Conservation (phyloP, 2,329 filamentous ascomycete genomes). For the Exophiala sp. region DNA sequence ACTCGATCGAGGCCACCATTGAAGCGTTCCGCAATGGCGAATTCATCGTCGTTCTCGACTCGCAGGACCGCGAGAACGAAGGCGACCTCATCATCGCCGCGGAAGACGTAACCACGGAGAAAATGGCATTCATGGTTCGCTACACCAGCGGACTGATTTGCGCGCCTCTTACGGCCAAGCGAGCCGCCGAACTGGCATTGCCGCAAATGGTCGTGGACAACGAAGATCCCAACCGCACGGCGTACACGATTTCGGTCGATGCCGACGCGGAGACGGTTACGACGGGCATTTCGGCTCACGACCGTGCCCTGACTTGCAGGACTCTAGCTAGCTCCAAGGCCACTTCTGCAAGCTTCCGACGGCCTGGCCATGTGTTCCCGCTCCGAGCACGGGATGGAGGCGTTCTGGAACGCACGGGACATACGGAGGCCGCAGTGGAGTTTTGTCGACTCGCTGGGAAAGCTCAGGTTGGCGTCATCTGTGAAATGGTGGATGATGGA, state of each 20-base stretch:
- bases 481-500: slow-evolving; percentile 85
- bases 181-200: slow-evolving; percentile 65
- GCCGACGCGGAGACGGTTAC: slow-evolving; percentile 64
- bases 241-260: slow-evolving; percentile 89
- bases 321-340: slow-evolving; percentile 63
- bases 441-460: slow-evolving; percentile 82
- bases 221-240: slow-evolving; percentile 77
- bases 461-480: slow-evolving; percentile 70
- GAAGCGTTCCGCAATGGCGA: slow-evolving; percentile 53
- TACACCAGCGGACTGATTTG: slow-evolving; percentile 86
- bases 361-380: slow-evolving; percentile 87
- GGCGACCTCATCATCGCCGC: slow-evolving; percentile 96
- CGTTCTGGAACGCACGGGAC: slow-evolving; percentile 70
- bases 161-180: slow-evolving; percentile 67
- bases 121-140: slow-evolving; percentile 95
- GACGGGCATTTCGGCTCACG: slow-evolving; percentile 85
- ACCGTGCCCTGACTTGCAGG: slow-evolving; percentile 75
- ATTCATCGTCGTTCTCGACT: slow-evolving; percentile 94
- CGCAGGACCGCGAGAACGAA: slow-evolving; percentile 89
- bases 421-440: slow-evolving; percentile 91
- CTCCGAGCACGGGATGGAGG: slow-evolving; percentile 73
- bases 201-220: slow-evolving; percentile 79
- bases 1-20: slow-evolving; percentile 32
- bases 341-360: slow-evolving; percentile 58
- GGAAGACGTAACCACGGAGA: slow-evolving; percentile 71